Base-by-base conservation (phyloP, 2,329 filamentous ascomycete genomes). In the Berkeleyomyces rouxiae region DNA sequence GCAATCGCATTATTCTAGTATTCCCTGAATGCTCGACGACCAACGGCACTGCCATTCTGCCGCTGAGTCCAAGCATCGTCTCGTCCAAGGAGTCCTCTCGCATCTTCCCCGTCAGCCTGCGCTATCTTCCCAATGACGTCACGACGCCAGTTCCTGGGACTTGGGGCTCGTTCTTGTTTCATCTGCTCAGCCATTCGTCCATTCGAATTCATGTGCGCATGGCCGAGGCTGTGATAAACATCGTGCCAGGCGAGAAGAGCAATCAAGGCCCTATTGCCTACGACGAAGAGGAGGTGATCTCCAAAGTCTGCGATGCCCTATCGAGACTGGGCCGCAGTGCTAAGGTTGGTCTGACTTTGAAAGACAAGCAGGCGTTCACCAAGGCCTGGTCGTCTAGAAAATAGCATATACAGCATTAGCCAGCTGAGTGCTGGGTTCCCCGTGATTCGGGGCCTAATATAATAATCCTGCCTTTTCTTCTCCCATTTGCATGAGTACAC, bases 11-110 rank as follows among this genome's bases (percentile, higher is more conserved):
- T 64, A 82, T 97, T 66, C 90, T 86, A 66, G 83, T 96, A 1
- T 96, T 97, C 72, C 92, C 93, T 10, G 93, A 99, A 75, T 92
- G 87, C 73, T 93, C 87, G 3, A 95, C 93, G 0, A 96, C 90
- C 53, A 99, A 99, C 70, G 92, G 92, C 66, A 86, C 88, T 67
- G 93, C 87, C 3, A 91, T 97, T 66, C 75, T 99, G 10, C 88
- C 90, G 1, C 82, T 96, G 62, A 89, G 87, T 65, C 89, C 87
- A 0, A 86, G 84, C 59, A 78, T 99, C 1, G 76, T 93, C 2
- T 80, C 83, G 13, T 82, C 82, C 0, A 82, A 85, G 0, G 72
- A 82, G 4, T 77, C 80, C 61, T 85, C 85, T 7, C 87, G 85
- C 70, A 89, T 99, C 67, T 97, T 95, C 75, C 91, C 93, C 1